Base-by-base conservation (phyloP, 2,329 filamentous ascomycete genomes). In the Penicillium crustosum region DNA sequence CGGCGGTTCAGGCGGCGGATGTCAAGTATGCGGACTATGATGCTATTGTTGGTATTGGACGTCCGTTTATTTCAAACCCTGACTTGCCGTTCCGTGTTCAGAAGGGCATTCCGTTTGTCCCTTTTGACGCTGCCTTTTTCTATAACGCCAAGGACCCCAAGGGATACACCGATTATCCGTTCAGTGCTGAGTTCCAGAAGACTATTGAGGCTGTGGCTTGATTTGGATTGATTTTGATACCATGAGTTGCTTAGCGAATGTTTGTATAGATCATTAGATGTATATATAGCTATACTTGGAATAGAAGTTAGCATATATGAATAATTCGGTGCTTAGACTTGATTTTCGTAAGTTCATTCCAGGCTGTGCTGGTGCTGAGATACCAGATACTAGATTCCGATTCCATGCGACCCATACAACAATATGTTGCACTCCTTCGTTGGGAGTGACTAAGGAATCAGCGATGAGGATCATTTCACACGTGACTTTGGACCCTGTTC, bases 61-160 rank as follows among this genome's bases (percentile, higher is more conserved):
- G 79, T 25, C 69, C 69, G 8, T 82, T 73, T 53, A 77, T 77
- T 17, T 65, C 78, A 15, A 82, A 77, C 54, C 79, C 79, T 0
- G 79, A 82, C 55, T 58, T 82, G 52, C 69, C 76, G 1, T 79
- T 73, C 64, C 70, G 75, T n/a, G 50, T 79, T 2, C 70, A 73
- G 69, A 58, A 77, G 38, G 70, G 70, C 0, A 60, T 81, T 9
- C 62, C 69, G 1, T 59, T 81, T 13, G 68, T 66, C 6, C 65
- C 69, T 8, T 80, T 80, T 54, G 61, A 78, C 49, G 65, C 78
- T 9, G 62, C 71, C 0, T 71, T 67, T 0, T 80, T 82, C 53
- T 82, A 82, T 57, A 39, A 59, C 0, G 47, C 64, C 17, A 72
- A 75, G 61, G 60, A 69, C 4, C 61, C 71, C 0, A 67, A 66